Evolutionary conservation across 1,284 basidiomycete genomes (phyloP).

Genomic region (Ganoderma resinaceum): DNA sequence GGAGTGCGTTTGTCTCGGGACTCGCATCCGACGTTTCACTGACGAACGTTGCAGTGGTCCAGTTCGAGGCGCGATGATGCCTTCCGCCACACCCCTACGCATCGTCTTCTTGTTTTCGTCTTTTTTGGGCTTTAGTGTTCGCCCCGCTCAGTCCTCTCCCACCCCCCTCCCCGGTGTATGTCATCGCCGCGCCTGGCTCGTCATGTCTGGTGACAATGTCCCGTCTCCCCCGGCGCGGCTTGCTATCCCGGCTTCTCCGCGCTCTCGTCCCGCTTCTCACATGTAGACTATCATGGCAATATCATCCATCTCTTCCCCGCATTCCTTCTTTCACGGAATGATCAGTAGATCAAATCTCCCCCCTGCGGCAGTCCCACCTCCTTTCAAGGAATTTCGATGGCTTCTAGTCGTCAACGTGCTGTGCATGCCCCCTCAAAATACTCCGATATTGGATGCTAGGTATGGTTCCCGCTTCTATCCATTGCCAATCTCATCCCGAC

Average conservation of each 20-base stretch:
- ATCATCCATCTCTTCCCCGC: constrained; percentile 5
- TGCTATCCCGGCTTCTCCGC: neutral
- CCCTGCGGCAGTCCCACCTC: neutral
- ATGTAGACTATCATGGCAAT: constrained; percentile 29
- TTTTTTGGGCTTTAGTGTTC: neutral
- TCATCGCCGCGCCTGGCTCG: neutral
- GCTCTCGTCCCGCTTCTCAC: constrained; percentile 8
- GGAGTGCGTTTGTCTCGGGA: constrained; percentile 68
- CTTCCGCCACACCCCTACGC: neutral
- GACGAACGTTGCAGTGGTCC: constrained; percentile 66
- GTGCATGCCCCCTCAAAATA: neutral
- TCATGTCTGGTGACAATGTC: neutral
- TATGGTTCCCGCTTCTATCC: neutral
- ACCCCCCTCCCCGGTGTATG: neutral
- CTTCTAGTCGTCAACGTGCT: neutral
- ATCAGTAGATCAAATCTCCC: neutral
- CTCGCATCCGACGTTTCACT: constrained; percentile 26
- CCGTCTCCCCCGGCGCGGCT: neutral
- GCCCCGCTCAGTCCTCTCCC: neutral
- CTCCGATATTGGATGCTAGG: neutral
- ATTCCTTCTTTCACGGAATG: neutral
- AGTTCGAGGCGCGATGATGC: constrained; percentile 83
- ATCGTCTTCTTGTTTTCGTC: constrained; percentile 6
- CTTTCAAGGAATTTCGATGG: neutral
- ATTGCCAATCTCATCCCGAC: neutral